A percentile compares a stretch with the other conserved stretches of the same genome.
phyloP scores from a whole-genome alignment of 208 protist genomes.

The Trypanosomatidae sp. region DNA sequence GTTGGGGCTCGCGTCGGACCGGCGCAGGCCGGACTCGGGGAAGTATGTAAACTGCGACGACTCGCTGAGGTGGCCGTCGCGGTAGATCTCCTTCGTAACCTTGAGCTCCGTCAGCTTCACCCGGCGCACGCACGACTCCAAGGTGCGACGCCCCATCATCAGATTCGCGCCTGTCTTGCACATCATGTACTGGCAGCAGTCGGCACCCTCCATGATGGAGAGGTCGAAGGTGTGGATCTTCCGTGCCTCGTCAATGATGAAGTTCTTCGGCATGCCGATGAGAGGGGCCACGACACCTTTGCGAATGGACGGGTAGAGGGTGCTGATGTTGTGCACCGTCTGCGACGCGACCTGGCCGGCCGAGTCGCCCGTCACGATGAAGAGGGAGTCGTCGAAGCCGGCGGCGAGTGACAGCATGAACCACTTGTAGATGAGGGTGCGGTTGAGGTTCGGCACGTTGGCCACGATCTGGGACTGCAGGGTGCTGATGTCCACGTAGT shows the following conservation, averaged over 20 bases:
- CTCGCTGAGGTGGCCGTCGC: slow-evolving; percentile 42
- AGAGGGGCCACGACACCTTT: slow-evolving; percentile 71
- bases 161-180: slow-evolving; percentile 82
- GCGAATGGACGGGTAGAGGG: slow-evolving; percentile 63
- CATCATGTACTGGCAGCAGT: slow-evolving; percentile 92
- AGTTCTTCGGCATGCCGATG: slow-evolving; percentile 63
- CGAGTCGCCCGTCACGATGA: slow-evolving; percentile 78
- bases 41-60: slow-evolving; percentile 40
- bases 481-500: slow-evolving; percentile 84
- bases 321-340: slow-evolving; percentile 80
- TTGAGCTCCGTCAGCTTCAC: slow-evolving; percentile 53
- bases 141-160: slow-evolving; percentile 58
- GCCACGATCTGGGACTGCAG: slow-evolving; percentile 84
- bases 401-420: slow-evolving; percentile 78
- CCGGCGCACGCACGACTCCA: slow-evolving; percentile 52
- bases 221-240: slow-evolving; percentile 69
- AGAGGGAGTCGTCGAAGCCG: slow-evolving; percentile 51
- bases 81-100: slow-evolving; percentile 60
- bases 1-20: slow-evolving; percentile 5
- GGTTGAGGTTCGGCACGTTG: slow-evolving; percentile 73
- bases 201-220: slow-evolving; percentile 75
- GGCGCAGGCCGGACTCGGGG: slow-evolving; percentile 38
- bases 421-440: slow-evolving; percentile 88
- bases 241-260: slow-evolving; percentile 69
- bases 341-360: slow-evolving; percentile 83